Base-by-base conservation (phyloP, 495 filamentous ascomycete species). In the Penicillium roqueforti region DNA sequence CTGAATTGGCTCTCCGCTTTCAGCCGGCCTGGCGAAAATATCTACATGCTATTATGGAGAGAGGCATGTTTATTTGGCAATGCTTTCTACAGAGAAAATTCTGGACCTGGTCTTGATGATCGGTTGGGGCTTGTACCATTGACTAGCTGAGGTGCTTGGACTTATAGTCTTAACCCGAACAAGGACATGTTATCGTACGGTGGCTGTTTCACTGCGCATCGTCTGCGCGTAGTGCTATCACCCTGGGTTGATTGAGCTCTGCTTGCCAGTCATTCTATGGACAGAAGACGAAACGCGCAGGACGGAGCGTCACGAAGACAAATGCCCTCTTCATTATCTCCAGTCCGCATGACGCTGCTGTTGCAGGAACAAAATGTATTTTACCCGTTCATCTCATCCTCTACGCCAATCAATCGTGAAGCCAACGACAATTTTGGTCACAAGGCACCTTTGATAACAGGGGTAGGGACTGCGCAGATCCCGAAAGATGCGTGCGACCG, bases 11-110 rank as follows among this genome's bases (percentile, higher is more conserved):
- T 55, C 54, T 57, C 39, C 50, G 51, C 22, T 63, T 60, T 55
- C 57, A 60, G 40, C 61, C 57, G 16, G 44, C 42, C 57, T 63
- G 57, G 61, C 54, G 54, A 53, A 52, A 43, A 60, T 63, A 55
- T 25, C 51, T 63, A 58, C 46, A 50, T 51, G 46, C 34, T 43
- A 51, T 55, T 57, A 42, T 55, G 41, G 47, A 57, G 53, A 59
- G 43, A 55, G 45, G 49, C 20, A 47, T 54, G 29, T 55, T 40
- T 45, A 43, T 59, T 51, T 63, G 60, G 53, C 34, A 57, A 51
- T 53, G n/a, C 44, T 54, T 63, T 56, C 23, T 63, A 47, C 55
- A 51, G 31, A 50, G 26, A 48, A 51, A 45, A 34, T 57, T 57
- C 49, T 57, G 60, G 54, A 47, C 22, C 54, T 55, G 50, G 60